These are phyloP conservation scores for Hyphodiscus sp. DNA, from an alignment of 2,329 filamentous ascomycete genomes.

Conservation along the genomic window DNA sequence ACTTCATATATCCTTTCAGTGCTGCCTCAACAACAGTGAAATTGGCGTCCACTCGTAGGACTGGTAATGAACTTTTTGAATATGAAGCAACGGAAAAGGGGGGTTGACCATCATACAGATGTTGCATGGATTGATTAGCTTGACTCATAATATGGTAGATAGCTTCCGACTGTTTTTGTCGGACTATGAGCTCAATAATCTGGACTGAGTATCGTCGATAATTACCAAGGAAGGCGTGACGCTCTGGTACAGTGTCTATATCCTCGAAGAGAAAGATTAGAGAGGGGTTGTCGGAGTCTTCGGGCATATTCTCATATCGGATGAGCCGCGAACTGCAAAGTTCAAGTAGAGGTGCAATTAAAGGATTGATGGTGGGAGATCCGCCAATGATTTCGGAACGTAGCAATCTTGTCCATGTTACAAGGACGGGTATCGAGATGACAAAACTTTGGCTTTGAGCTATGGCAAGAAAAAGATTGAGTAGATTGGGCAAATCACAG, in stretches of 20 bases:
- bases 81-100: conserved; percentile 57
- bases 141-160: conserved; percentile 79
- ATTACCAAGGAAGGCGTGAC: conserved; percentile 92
- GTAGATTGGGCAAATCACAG: conserved; percentile 65
- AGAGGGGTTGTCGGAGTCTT: conserved; percentile 73
- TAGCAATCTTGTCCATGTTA: conserved; percentile 82
- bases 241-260: conserved; percentile 88
- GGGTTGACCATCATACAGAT: conserved; percentile 65
- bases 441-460: conserved; percentile 81
- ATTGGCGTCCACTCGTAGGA: conserved; percentile 78
- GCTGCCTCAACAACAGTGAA: conserved; percentile 85
- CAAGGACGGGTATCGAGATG: conserved; percentile 86
- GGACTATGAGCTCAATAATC: conserved; percentile 80
- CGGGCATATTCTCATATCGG: conserved; percentile 79
- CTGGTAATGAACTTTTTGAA: conserved; percentile 63
- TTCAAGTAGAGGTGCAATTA: conserved; percentile 73
- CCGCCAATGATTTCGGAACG: conserved; percentile 62
- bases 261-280: conserved; percentile 83
- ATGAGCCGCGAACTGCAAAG: conserved; percentile 78
- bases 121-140: conserved; percentile 66
- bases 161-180: conserved; percentile 75
- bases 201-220: conserved; percentile 86
- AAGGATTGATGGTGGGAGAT: conserved; percentile 50
- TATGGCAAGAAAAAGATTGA: conserved; percentile 72
- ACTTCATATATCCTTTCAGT: conserved; percentile 82